A percentile compares a stretch with the other conserved stretches of the same genome.
phyloP scores from a whole-genome alignment of 257 asterid genomes.

The Solanum chmielewskii region DNA sequence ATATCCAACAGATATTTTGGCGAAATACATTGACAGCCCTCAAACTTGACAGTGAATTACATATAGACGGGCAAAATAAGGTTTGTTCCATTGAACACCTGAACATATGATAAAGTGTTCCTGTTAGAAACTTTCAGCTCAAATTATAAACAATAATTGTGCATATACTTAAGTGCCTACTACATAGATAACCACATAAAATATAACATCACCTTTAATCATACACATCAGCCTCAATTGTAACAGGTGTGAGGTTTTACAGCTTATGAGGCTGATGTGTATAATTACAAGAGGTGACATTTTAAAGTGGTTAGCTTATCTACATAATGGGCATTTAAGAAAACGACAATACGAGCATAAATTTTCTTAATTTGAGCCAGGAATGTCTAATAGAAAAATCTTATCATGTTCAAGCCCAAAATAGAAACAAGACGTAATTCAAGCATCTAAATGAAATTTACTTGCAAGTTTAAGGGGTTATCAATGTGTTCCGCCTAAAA shows the following conservation, averaged over 20 bases:
- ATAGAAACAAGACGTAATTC: background rate
- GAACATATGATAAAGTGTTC: background rate
- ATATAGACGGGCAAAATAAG: background rate
- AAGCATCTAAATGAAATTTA: background rate
- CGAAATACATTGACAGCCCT: background rate
- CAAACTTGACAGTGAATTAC: background rate
- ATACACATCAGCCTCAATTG: background rate
- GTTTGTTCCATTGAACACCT: background rate
- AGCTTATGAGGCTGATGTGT: background rate
- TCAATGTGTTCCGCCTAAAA: background rate
- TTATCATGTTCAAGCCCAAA: background rate
- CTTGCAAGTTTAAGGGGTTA: background rate
- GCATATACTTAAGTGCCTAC: background rate
- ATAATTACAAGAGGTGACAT: background rate
- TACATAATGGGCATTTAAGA: background rate
- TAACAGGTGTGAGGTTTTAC: background rate
- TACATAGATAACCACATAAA: background rate
- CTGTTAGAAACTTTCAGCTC: background rate
- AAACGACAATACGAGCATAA: background rate
- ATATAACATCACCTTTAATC: background rate
- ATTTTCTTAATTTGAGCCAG: background rate
- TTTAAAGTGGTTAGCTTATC: background rate
- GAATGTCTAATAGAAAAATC: background rate
- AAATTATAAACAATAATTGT: background rate
- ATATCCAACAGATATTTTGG: background rate